phyloP scores from a whole-genome alignment of 2,329 filamentous ascomycete species.

The Xylogone sp. region DNA sequence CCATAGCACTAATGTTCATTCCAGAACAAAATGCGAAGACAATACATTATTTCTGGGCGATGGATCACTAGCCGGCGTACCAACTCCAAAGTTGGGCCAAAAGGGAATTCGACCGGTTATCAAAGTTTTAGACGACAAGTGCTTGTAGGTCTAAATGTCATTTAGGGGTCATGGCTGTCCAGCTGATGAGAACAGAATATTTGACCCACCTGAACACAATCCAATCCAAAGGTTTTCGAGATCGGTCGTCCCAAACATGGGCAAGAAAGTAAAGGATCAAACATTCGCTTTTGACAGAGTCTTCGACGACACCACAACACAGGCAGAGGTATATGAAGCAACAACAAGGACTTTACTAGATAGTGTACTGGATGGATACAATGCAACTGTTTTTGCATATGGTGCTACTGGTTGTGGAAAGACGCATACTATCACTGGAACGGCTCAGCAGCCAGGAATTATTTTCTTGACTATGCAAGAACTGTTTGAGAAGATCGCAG shows the following conservation, averaged over 20 bases:
- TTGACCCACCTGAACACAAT: slow-evolving; percentile 94
- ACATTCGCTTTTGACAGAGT: slow-evolving; percentile 96
- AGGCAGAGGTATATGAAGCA: slow-evolving; percentile 91
- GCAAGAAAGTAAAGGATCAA: slow-evolving; percentile 94
- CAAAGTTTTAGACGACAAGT: slow-evolving; percentile 94
- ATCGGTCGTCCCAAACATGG: slow-evolving; percentile 70
- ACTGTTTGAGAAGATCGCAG: slow-evolving; percentile 92
- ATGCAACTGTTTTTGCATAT: slow-evolving; percentile 97
- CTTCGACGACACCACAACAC: slow-evolving; percentile 91
- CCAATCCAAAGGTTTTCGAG: slow-evolving; percentile 83
- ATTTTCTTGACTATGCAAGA: slow-evolving; percentile 99
- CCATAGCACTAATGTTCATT: slow-evolving; percentile 12
- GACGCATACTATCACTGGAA: slow-evolving; percentile 95
- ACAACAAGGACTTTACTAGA: slow-evolving; percentile 89
- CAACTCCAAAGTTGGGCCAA: slow-evolving; percentile 77
- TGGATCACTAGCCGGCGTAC: slow-evolving; percentile 84
- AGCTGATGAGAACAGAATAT: slow-evolving; percentile 60
- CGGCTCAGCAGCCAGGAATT: slow-evolving; percentile 87
- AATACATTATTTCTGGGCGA: slow-evolving; percentile 92
- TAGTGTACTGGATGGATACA: slow-evolving; percentile 94
- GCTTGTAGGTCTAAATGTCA: slow-evolving; percentile 64
- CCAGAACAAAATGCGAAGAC: slow-evolving; percentile 62
- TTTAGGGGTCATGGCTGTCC: neutral
- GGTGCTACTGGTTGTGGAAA: slow-evolving; percentile 97
- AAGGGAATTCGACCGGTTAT: slow-evolving; percentile 89